Base-by-base conservation (phyloP, 345 rosid species). In the Ceriops tagal region DNA sequence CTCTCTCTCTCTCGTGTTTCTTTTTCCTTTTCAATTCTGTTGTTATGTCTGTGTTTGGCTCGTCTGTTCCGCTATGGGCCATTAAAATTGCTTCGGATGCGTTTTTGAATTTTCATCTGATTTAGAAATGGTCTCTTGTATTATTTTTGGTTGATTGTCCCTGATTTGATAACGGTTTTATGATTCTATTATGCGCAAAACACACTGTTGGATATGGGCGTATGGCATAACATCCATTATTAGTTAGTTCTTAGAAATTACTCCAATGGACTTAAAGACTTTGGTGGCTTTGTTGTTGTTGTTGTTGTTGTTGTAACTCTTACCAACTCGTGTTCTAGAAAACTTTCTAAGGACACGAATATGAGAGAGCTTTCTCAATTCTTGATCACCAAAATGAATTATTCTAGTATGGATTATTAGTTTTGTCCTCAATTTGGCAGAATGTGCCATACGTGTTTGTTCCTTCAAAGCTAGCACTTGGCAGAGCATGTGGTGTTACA, bases 391-490 rank as follows among this genome's bases (percentile, higher is more conserved):
- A 8, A 11, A 24, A 49, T 37, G 18, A n/a, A 7, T 49, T 26
- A 20, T 39, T 62, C 0, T 26, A 46, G 27, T 1, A 37, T 20
- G 31, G 11, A 49, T 28, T 32, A 34, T 21, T 4, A 22, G 8
- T 21, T 68, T 32, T 58, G 59, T 7, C 8, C 35, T 68, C 8
- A 9, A 68, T 79, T 73, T 56, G 70, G 84, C 84, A 96, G 99
- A 96, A 96, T 73, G 99, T 92, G 30, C 99, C 98, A 0, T 92
- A 92, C 58, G 99, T 96, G 24, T 96, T 96, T 84, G 99, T 96
- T 16, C 97, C 97, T 24, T 96, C 97, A 61, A 96, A 92, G 77
- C 89, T 87, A 84, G 96, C 97, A 7, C 96, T 92, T 71, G 99
- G 98, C 65, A 81, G 99, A 72, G 99, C 99, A 11, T 92, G 97